Evolutionary conservation across 352 stramenopile genomes (phyloP).

Genomic region (Phytophthora syringae): DNA sequence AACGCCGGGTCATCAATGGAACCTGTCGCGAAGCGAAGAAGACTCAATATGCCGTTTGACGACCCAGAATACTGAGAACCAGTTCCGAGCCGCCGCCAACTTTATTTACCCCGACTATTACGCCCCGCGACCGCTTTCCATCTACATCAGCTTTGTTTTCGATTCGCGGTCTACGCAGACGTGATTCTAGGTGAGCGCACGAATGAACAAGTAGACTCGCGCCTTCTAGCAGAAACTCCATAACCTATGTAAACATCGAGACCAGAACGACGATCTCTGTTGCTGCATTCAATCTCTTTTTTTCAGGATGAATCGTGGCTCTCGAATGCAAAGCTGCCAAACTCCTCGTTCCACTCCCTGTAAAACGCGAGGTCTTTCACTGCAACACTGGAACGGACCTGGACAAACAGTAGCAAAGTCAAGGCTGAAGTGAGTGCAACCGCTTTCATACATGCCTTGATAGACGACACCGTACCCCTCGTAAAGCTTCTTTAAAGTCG

Average conservation of each 20-base stretch:
- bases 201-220: slow-evolving; percentile 7
- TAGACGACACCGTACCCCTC: slow-evolving; percentile 62
- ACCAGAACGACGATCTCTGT: slow-evolving; percentile 11
- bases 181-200: slow-evolving; percentile 18
- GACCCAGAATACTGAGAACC: slow-evolving; percentile 61
- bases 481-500: slow-evolving; percentile 96
- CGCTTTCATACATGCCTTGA: neutral
- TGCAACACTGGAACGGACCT: slow-evolving; percentile 96
- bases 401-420: slow-evolving; percentile 2
- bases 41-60: slow-evolving; percentile 86
- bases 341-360: slow-evolving; percentile 93
- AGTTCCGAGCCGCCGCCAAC: slow-evolving; percentile 14
- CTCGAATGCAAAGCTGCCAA: slow-evolving; percentile 89
- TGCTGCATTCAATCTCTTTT: slow-evolving; percentile 7
- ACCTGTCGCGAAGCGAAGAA: slow-evolving; percentile 69
- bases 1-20: slow-evolving; percentile 34
- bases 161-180: slow-evolving; percentile 1
- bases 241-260: slow-evolving; percentile 35
- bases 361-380: slow-evolving; percentile 94
- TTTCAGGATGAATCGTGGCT: slow-evolving; percentile 58
- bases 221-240: slow-evolving; percentile 13
- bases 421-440: too few relatives aligned
- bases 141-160: slow-evolving; percentile 23
- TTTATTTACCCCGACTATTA: slow-evolving; percentile 50
- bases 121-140: slow-evolving; percentile 9